Conservation (phyloP, 441 rosid species). For the Erodium chrysanthum region DNA sequence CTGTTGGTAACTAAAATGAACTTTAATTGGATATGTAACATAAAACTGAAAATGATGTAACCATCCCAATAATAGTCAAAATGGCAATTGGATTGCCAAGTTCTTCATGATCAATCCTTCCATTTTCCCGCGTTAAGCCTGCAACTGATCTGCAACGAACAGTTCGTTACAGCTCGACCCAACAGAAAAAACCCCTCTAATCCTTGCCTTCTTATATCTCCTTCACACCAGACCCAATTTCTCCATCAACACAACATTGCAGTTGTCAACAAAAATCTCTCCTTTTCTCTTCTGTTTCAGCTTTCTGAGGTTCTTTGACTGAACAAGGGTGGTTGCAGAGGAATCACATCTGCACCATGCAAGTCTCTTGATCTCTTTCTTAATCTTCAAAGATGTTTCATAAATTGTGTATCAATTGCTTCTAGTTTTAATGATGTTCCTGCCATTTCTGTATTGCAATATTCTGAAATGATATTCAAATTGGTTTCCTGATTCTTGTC, state of each 20-base stretch:
- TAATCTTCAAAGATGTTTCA: no score
- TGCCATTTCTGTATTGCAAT: no score
- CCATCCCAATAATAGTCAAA: not conserved
- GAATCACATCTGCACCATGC: no score
- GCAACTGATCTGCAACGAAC: not conserved
- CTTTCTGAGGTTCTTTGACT: not conserved
- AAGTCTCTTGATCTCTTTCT: no score
- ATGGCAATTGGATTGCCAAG: no score
- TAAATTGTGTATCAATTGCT: no score
- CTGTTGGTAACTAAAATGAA: constrained; percentile 1
- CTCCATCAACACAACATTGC: not conserved
- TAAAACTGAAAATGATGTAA: not conserved
- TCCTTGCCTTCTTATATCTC: not conserved
- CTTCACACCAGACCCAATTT: not conserved
- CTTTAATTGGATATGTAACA: not conserved
- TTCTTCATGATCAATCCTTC: not conserved
- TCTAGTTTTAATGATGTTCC: no score
- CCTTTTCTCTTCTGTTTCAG: not conserved
- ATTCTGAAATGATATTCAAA: no score
- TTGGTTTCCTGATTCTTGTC: no score
- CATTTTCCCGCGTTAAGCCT: not conserved
- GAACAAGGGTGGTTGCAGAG: no score
- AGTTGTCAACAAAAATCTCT: no score
- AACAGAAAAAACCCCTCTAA: not conserved
- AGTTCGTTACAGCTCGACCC: not conserved